Evolutionary conservation across 805 yeast genomes (phyloP), one percentile per base, ranked within the genome.

Genomic region (Candida multigemmis): DNA sequence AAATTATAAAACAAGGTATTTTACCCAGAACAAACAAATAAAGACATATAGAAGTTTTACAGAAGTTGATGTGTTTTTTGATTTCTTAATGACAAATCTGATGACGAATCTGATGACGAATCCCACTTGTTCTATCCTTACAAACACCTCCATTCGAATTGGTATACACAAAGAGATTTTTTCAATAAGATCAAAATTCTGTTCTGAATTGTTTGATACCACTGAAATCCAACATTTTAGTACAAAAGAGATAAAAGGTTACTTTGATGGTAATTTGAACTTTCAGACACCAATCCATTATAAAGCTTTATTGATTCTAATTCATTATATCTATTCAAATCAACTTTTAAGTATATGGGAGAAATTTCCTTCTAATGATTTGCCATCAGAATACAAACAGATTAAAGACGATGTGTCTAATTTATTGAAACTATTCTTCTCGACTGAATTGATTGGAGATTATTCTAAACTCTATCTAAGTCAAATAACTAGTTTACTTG

Each of bases 281-380:
- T 39, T 62, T 14, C 35, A 46, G 4, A 33, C 40, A 2, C 30
- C 39, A 4, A 26, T 55, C 22, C 38, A 60, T 11, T 26, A 65
- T 7, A 45, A 58, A 17, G 50, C 77, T 2, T 40, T 69, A 6
- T 34, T 71, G 5, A 40, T 60, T 6, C 46, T 60, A 5, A 39
- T 57, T 2, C 70, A 71, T 40, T 61, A 59, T 29, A 29, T 72
- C 1, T 77, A 76, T 40, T 68, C 77, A 0, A 73, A 71, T 28
- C 40, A 42, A 10, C 43, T 53, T 4, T 22, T 67, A 4, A 61
- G 55, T 22, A 45, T 71, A 7, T 73, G 79, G 79, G 62, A 56
- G 10, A 41, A 44, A n/a, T 52, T 37, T 21, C 47, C 51, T 0
- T 21, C 41, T 3, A 40, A 41, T 5, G 34, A 44, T 2, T 44